phyloP scores from a whole-genome alignment of 371 early-diverging fungal genomes.

The Mucor sp. region DNA sequence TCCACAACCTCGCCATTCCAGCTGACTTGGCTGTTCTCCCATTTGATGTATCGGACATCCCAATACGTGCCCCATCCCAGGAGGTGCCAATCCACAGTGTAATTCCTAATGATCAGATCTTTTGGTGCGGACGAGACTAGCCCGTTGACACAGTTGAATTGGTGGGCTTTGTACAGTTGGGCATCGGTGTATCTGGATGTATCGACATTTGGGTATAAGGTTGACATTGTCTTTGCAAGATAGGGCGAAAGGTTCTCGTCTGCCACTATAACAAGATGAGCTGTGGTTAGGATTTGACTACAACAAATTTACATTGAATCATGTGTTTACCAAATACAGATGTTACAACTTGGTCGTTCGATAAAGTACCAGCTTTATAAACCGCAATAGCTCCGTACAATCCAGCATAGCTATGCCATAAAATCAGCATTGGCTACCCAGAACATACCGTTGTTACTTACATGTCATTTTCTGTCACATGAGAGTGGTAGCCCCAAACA shows the following conservation, averaged over 20 bases:
- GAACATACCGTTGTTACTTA: conserved; percentile 16
- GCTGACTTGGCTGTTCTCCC: conserved; percentile 26
- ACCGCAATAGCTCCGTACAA: conserved; percentile 50
- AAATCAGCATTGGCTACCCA: neutral
- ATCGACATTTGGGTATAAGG: conserved; percentile 10
- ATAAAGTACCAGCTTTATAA: conserved; percentile 40
- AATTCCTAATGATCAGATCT: conserved; percentile 24
- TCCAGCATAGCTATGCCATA: conserved; percentile 39
- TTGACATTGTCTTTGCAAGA: conserved; percentile 26
- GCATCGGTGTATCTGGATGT: neutral
- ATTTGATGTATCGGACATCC: conserved; percentile 34
- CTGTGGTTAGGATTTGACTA: neutral
- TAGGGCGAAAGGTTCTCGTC: conserved; percentile 47
- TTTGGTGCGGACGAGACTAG: conserved; percentile 25
- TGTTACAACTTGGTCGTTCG: conserved; percentile 38
- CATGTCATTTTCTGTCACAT: conserved; percentile 46
- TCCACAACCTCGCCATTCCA: conserved; percentile 13
- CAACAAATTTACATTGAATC: neutral
- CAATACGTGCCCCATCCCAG: conserved; percentile 46
- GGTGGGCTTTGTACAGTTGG: conserved; percentile 14
- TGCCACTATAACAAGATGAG: conserved; percentile 16
- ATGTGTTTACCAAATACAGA: conserved; percentile 35
- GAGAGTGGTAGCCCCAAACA: conserved; percentile 59
- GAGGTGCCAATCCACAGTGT: conserved; percentile 36
- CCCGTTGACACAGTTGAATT: conserved; percentile 42